Percentiles rank a stretch among this genome's conserved stretches.
These are phyloP conservation scores for Triticum timopheevii DNA, from an alignment of 176 grass and related monocot genomes.

Conservation along the genomic window DNA sequence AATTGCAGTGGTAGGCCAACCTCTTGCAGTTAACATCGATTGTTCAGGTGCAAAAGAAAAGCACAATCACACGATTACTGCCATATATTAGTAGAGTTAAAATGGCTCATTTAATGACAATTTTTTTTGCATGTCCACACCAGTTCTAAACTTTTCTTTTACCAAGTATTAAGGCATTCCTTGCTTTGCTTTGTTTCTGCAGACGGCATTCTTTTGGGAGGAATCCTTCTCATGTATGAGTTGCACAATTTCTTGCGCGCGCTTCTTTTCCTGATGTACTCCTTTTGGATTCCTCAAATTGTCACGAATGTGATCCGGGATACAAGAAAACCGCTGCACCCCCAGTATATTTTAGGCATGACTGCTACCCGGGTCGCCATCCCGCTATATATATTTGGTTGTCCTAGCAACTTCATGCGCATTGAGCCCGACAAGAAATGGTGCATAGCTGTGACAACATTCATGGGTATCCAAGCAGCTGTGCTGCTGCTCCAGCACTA, in stretches of 20 bases:
- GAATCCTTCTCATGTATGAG: conserved; percentile 92
- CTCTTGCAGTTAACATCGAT: not conserved
- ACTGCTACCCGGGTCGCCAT: conserved; percentile 75
- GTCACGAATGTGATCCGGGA: conserved; percentile 87
- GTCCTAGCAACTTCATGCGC: conserved; percentile 93
- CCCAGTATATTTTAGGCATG: conserved; percentile 96
- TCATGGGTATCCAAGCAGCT: conserved; percentile 68
- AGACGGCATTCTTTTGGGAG: conserved; percentile 99
- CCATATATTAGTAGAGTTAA: not conserved
- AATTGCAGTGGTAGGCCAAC: conserved; percentile 5
- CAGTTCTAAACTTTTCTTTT: not conserved
- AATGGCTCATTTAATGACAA: not conserved
- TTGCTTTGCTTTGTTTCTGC: conserved; percentile 34
- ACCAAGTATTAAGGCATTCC: not conserved
- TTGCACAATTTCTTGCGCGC: conserved; percentile 78
- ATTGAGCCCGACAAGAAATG: conserved; percentile 74
- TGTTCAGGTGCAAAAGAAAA: not conserved
- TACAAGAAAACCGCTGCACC: conserved; percentile 95
- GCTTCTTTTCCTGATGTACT: conserved; percentile 82
- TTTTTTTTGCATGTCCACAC: not conserved
- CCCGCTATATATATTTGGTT: conserved; percentile 93
- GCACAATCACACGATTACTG: conserved; percentile 19
- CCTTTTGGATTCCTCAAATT: conserved; percentile 98
- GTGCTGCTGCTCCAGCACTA: conserved; percentile 93
- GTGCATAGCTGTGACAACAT: conserved; percentile 76